Base-by-base conservation (phyloP, 345 rosid species). In the Citrus maxima region DNA sequence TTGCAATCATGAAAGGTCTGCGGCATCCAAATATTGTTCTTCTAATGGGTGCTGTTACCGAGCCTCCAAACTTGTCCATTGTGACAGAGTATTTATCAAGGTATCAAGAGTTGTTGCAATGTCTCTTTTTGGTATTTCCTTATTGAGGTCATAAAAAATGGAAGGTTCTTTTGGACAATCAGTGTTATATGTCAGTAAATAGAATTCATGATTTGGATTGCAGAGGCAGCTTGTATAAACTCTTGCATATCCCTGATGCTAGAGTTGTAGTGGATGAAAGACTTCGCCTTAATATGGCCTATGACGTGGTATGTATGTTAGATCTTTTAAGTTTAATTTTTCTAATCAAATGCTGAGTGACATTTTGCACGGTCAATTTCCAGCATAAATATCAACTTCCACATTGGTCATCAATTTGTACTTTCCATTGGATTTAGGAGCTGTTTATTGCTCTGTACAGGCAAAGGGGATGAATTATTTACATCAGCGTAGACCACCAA, bases 401-500 rank as follows among this genome's bases (percentile, higher is more conserved):
- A 1, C 51, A 67, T 73, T 30, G 32, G 25, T 72, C 30, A 49
- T 49, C 27, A 63, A 18, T 54, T 16, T 67, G 27, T 12, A 18
- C 10, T 12, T 81, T 46, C 56, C 67, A 27, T 73, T 64, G 73
- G 32, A 77, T 49, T 76, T 19, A 77, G 67, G 74, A 75, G 30
- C 54, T 68, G 58, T 72, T 51, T 82, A 16, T 76, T 75, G 25
- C 70, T 80, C 42, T 67, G 54, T 73, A 76, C 86, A 92, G 97
- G 97, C 94, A 59, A 90, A 84, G 79, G 97, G 97, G 64, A 90
- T 92, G 93, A 90, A 90, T 86, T 92, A 92, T 81, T 93, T 92
- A 75, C 91, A 88, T 70, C 87, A 80, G 51, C 84, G 79, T 71
- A 88, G 79, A 61, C 91, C 91, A 78, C 91, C 89, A 37, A 85